These are phyloP conservation scores for Diaporthe helianthi DNA, from an alignment of 2,329 filamentous ascomycete genomes.

Conservation along the genomic window DNA sequence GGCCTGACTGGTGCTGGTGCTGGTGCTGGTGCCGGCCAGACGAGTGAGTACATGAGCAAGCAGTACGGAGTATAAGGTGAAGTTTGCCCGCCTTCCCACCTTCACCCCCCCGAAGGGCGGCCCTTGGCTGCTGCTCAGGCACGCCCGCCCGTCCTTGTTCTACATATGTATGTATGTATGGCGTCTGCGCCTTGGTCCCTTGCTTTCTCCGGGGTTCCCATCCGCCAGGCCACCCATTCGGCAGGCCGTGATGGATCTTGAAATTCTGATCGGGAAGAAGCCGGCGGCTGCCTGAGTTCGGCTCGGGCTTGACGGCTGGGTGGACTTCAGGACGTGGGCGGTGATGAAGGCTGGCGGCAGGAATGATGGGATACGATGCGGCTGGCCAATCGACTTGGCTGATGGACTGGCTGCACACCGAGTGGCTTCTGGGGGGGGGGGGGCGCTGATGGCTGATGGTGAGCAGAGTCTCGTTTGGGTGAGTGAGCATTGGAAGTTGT, in stretches of 20 bases:
- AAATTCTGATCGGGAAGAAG: conserved; percentile 8
- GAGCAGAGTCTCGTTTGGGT: not conserved
- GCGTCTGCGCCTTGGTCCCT: not conserved
- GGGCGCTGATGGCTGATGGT: not conserved
- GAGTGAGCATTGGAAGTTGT: no score
- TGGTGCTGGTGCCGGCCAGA: not conserved
- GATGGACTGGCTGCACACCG: conserved; percentile 2
- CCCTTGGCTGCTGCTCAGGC: not conserved
- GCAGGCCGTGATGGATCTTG: not conserved
- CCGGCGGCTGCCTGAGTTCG: conserved; percentile 12
- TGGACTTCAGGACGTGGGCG: conserved; percentile 1
- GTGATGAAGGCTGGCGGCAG: conserved; percentile 3
- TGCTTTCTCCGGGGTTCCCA: not conserved
- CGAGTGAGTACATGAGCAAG: not conserved
- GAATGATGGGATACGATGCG: conserved; percentile 9
- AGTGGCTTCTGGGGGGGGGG: conserved; percentile 4
- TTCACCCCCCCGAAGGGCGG: not conserved
- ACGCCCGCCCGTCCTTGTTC: not conserved
- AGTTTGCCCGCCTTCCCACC: no score
- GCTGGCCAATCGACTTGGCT: conserved; percentile 4
- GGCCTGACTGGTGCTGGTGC: not conserved
- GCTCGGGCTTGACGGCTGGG: conserved; percentile 7
- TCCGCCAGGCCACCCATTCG: not conserved
- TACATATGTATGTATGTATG: no score
- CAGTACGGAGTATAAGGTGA: no score